These are phyloP conservation scores for Aspergillus hortae DNA, from an alignment of 2,329 filamentous ascomycete species.

Conservation along the genomic window DNA sequence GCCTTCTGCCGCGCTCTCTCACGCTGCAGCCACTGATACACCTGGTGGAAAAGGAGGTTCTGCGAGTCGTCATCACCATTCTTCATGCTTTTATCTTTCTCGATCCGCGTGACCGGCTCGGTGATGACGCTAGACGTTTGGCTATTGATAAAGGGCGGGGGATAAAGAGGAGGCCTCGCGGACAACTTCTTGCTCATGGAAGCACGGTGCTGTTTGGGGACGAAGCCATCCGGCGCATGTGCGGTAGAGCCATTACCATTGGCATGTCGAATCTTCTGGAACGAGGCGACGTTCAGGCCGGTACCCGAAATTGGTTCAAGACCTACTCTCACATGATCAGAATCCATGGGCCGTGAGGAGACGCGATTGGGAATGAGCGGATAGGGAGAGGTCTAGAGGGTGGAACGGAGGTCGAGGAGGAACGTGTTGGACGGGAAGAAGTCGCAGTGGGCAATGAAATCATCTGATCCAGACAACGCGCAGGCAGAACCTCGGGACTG, in stretches of 20 bases:
- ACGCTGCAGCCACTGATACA: slow-evolving; percentile 77
- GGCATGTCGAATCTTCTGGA: slow-evolving; percentile 20
- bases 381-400: slow-evolving; percentile 2
- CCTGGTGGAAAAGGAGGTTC: slow-evolving; percentile 61
- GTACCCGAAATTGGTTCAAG: slow-evolving; percentile 23
- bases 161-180: slow-evolving; percentile 22
- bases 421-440: not conserved
- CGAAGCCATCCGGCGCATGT: slow-evolving; percentile 18
- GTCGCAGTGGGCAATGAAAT: slow-evolving; percentile 18
- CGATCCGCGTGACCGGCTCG: slow-evolving; percentile 22
- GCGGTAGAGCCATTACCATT: slow-evolving; percentile 17
- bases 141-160: slow-evolving; percentile 24
- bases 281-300: slow-evolving; percentile 21
- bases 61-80: slow-evolving; percentile 30
- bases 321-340: slow-evolving; percentile 27
- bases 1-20: slow-evolving; percentile 67
- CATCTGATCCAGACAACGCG: slow-evolving; percentile 12
- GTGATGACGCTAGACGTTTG: slow-evolving; percentile 23
- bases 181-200: slow-evolving; percentile 25
- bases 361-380: not conserved
- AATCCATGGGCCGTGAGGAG: slow-evolving; percentile 16
- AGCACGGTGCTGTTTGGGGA: slow-evolving; percentile 26
- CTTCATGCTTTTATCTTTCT: slow-evolving; percentile 23
- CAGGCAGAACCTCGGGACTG: slow-evolving; percentile 13
- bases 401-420: not conserved